A percentile compares a stretch with the other conserved stretches of the same genome.
phyloP scores from a whole-genome alignment of 2,329 filamentous ascomycete species.

The Colletotrichum caudatum region DNA sequence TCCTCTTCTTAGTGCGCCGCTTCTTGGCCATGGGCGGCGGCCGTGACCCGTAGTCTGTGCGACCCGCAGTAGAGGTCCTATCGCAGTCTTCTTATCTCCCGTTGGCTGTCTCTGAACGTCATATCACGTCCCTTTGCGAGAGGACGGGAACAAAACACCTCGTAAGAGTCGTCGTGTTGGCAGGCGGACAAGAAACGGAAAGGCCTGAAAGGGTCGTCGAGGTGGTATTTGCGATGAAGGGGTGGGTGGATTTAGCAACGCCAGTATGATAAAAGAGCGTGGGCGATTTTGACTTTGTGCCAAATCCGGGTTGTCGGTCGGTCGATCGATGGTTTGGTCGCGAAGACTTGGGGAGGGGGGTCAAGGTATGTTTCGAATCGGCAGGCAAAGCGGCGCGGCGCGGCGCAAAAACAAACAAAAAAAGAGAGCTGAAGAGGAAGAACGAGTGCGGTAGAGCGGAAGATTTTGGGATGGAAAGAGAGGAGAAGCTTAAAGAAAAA shows the following conservation, averaged over 20 bases:
- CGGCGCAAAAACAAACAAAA: not conserved
- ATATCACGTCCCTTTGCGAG: constrained; percentile 29
- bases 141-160: constrained; percentile 8
- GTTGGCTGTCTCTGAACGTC: constrained; percentile 27
- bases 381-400: not conserved
- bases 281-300: constrained; percentile 20
- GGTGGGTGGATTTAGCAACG: constrained; percentile 26
- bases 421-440: constrained; percentile 6
- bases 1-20: constrained; percentile 48
- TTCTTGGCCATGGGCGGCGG: constrained; percentile 52
- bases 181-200: not conserved
- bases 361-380: not conserved
- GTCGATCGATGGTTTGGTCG: constrained; percentile 17
- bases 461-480: constrained; percentile 3
- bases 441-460: constrained; percentile 28
- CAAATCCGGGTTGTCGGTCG: constrained; percentile 23
- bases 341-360: not conserved
- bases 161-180: not conserved
- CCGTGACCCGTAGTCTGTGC: constrained; percentile 40
- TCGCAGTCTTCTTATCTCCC: constrained; percentile 25
- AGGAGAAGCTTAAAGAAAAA: not conserved
- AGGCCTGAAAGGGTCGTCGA: not conserved
- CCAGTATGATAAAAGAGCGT: constrained; percentile 9
- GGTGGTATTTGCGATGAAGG: constrained; percentile 12
- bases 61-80: constrained; percentile 33